phyloP scores from a whole-genome alignment of 2,329 filamentous ascomycete genomes.

The Coniochaeta ligniaria region DNA sequence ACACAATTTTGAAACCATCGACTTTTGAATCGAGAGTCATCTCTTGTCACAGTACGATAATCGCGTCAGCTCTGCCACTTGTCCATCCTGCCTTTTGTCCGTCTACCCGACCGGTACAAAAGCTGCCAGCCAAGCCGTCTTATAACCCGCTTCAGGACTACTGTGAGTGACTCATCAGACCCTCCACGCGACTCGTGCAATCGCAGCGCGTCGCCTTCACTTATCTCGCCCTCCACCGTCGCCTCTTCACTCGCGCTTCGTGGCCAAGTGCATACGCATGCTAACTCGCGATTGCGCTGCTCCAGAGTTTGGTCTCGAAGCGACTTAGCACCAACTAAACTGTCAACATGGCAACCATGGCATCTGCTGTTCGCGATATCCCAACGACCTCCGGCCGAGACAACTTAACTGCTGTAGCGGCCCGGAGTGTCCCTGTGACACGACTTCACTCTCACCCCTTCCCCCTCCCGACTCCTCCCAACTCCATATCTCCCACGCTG shows the following conservation, averaged over 20 bases:
- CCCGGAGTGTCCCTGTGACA: conserved; percentile 57
- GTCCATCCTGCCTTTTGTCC: conserved; percentile 24
- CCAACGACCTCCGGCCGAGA: conserved; percentile 56
- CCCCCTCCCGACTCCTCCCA: conserved; percentile 85
- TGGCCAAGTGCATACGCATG: background rate
- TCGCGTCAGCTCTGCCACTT: conserved; percentile 46
- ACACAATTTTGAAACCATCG: conserved; percentile 28
- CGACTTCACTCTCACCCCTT: conserved; percentile 48
- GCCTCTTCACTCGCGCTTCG: conserved; percentile 9
- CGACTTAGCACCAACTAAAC: conserved; percentile 22
- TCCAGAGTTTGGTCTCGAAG: conserved; percentile 38
- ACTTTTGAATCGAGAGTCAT: conserved; percentile 44
- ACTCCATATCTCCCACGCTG: conserved; percentile 86
- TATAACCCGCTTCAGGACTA: conserved; percentile 12
- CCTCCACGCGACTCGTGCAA: background rate
- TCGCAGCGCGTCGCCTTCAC: background rate
- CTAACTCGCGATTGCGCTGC: conserved; percentile 21
- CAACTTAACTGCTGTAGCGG: conserved; percentile 68
- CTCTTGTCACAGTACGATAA: conserved; percentile 54
- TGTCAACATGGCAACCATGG: conserved; percentile 55
- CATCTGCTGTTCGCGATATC: conserved; percentile 62
- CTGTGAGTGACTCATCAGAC: conserved; percentile 26
- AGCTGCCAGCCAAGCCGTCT: conserved; percentile 7
- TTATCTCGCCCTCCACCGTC: conserved; percentile 9
- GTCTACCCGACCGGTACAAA: conserved; percentile 14